A percentile compares a stretch with the other conserved stretches of the same genome.
phyloP scores from a whole-genome alignment of 805 yeast genomes.

The Zygosaccharomyces bailii region DNA sequence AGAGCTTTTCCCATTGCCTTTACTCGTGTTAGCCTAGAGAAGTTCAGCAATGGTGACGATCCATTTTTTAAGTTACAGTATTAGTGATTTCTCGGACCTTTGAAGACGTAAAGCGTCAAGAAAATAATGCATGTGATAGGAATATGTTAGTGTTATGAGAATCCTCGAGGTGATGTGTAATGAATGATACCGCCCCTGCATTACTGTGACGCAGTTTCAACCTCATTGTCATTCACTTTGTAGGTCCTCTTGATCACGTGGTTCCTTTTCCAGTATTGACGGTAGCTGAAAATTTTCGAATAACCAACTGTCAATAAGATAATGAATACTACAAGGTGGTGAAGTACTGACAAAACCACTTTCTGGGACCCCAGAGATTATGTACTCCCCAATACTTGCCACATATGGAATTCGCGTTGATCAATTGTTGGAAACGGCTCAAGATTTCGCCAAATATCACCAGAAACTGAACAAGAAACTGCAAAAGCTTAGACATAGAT shows the following conservation, averaged over 20 bases:
- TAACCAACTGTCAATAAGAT: too few relatives aligned
- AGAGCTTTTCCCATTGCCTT: slow-evolving; percentile 8
- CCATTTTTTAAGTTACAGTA: neutral
- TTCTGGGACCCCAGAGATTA: slow-evolving; percentile 15
- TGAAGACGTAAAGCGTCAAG: neutral
- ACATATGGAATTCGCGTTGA: slow-evolving; percentile 53
- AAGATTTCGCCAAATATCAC: slow-evolving; percentile 70
- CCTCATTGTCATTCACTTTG: neutral
- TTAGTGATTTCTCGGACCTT: neutral
- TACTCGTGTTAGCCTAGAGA: neutral
- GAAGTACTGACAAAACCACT: neutral
- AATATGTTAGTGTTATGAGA: too few relatives aligned
- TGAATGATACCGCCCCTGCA: too few relatives aligned
- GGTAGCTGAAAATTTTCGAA: neutral
- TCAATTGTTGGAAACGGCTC: slow-evolving; percentile 60
- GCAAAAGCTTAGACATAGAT: slow-evolving; percentile 59
- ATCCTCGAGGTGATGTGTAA: too few relatives aligned
- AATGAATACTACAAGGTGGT: too few relatives aligned
- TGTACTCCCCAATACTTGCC: slow-evolving; percentile 35
- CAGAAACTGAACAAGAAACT: slow-evolving; percentile 56
- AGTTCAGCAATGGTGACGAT: neutral
- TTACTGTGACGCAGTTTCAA: too few relatives aligned
- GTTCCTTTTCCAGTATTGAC: neutral
- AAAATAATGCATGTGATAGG: too few relatives aligned
- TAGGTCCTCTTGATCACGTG: neutral